These are phyloP conservation scores for Paraleonurus japonicus DNA, from an alignment of 257 asterid species.

Conservation along the genomic window DNA sequence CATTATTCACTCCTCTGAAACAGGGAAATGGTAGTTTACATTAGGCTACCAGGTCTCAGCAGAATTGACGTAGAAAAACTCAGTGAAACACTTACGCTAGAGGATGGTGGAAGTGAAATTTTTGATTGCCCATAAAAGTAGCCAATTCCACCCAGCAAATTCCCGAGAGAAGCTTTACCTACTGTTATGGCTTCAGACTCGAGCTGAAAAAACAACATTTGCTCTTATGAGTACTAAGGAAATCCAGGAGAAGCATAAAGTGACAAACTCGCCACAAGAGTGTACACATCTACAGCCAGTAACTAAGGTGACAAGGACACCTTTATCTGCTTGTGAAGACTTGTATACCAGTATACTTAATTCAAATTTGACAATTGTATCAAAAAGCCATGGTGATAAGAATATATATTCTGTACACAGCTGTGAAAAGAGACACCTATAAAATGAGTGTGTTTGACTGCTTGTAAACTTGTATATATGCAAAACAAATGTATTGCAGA, in stretches of 20 bases:
- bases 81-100: slow-evolving; percentile 53
- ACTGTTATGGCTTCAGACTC: slow-evolving; percentile 58
- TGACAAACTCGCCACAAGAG: background rate
- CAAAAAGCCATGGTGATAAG: background rate
- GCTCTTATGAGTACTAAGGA: slow-evolving; percentile 21
- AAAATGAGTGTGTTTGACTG: background rate
- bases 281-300: background rate
- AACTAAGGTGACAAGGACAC: slow-evolving; percentile 5
- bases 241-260: background rate
- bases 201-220: slow-evolving; percentile 51
- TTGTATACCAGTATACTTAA: background rate
- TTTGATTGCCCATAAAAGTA: slow-evolving; percentile 92
- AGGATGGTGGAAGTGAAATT: slow-evolving; percentile 64
- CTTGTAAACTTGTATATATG: background rate
- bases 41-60: slow-evolving; percentile 4
- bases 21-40: slow-evolving; percentile 8
- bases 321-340: background rate
- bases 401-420: slow-evolving; percentile 3
- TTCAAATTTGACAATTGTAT: slow-evolving; percentile 9
- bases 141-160: slow-evolving; percentile 96
- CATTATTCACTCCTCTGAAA: slow-evolving; percentile 14
- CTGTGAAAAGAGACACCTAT: background rate
- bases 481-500: background rate
- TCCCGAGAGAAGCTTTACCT: slow-evolving; percentile 84
- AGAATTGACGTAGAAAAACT: background rate